These are phyloP conservation scores for Millerozyma acaciae DNA, from an alignment of 805 yeast genomes.

Conservation along the genomic window DNA sequence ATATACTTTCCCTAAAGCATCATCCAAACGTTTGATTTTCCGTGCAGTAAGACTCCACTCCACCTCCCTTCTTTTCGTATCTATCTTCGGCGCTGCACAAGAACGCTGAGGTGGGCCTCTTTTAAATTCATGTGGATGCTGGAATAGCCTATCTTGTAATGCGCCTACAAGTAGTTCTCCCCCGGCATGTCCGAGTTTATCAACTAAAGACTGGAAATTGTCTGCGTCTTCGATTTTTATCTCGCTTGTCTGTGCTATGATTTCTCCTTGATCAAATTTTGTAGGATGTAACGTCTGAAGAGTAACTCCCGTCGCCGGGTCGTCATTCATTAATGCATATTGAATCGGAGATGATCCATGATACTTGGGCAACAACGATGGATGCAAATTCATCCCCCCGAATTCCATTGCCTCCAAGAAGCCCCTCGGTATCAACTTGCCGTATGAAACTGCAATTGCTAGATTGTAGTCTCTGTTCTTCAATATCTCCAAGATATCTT, in stretches of 20 bases:
- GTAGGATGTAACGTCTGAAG: constrained; percentile 88
- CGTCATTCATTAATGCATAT: constrained; percentile 63
- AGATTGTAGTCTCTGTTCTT: constrained; percentile 43
- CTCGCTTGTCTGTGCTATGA: constrained; percentile 55
- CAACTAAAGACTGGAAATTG: constrained; percentile 42
- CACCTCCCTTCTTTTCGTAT: no score
- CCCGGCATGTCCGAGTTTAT: constrained; percentile 56
- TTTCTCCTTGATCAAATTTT: constrained; percentile 74
- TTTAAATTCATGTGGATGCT: no score
- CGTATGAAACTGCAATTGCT: constrained; percentile 91
- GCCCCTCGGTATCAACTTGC: constrained; percentile 66
- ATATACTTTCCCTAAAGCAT: constrained; percentile 55
- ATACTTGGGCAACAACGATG: constrained; percentile 77
- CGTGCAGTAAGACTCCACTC: constrained; percentile 24
- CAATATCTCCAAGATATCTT: constrained; percentile 31
- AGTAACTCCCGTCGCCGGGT: constrained; percentile 71
- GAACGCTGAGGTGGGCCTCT: no score
- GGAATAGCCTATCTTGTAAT: no score
- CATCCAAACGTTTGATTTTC: constrained; percentile 38
- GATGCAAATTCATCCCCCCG: constrained; percentile 90
- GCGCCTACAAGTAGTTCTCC: constrained; percentile 53
- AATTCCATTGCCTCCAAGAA: constrained; percentile 46
- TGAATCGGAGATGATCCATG: constrained; percentile 93
- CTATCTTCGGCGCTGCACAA: no score
- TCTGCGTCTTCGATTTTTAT: constrained; percentile 41